A percentile compares a stretch with the other conserved stretches of the same genome.
phyloP scores from a whole-genome alignment of 768 basidiomycete genomes.

The Ramaria sp. region DNA sequence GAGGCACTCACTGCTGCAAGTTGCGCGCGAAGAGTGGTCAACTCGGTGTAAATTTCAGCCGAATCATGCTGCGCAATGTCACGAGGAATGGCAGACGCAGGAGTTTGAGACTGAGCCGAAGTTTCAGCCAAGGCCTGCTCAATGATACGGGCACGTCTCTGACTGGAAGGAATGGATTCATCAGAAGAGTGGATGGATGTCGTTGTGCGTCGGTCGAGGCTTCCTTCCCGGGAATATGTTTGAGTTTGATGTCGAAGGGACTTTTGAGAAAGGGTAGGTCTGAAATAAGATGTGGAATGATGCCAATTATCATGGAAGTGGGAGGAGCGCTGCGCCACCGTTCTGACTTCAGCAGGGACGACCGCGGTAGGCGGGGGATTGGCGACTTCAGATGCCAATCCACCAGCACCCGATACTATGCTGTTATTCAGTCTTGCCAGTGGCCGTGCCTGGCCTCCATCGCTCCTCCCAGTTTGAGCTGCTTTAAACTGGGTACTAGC shows the following conservation, averaged over 20 bases:
- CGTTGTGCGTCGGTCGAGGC: background rate
- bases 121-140: background rate
- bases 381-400: no score
- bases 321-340: no score
- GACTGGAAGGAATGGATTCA: background rate
- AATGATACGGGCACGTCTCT: background rate
- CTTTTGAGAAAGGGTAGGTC: no score
- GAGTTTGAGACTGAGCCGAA: background rate
- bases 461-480: background rate
- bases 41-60: background rate
- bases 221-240: background rate
- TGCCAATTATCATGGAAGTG: no score
- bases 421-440: no score
- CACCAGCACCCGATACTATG: no score
- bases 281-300: no score
- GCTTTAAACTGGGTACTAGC: background rate
- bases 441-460: background rate
- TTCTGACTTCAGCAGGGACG: no score
- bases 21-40: background rate
- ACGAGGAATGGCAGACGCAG: background rate
- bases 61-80: background rate
- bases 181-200: background rate
- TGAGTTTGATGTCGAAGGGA: background rate
- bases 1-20: slow-evolving; percentile 26
- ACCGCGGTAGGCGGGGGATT: no score